Percentiles rank a stretch among this genome's conserved stretches.
phyloP scores from a whole-genome alignment of 257 asterid species.

The Henckelia pumila region DNA sequence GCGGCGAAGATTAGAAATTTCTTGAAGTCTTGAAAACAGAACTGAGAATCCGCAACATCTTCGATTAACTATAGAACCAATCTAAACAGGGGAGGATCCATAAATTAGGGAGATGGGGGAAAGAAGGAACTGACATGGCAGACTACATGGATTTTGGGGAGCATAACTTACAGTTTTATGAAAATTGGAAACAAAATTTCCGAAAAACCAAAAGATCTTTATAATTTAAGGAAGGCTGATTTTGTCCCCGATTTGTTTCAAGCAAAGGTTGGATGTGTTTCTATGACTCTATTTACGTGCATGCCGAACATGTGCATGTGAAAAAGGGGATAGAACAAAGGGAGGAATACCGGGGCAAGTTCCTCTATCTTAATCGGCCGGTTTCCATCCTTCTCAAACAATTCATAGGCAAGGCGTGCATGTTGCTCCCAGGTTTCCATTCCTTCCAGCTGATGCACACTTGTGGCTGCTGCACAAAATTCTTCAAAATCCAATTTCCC shows the following conservation, averaged over 20 bases:
- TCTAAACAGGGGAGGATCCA: neutral
- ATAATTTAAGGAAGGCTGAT: neutral
- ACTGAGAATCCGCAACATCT: neutral
- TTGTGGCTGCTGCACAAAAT: conserved; percentile 80
- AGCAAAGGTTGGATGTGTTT: neutral
- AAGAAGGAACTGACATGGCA: neutral
- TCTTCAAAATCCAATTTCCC: conserved; percentile 85
- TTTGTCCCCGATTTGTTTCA: neutral
- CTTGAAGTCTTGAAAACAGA: neutral
- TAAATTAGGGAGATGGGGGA: conserved; percentile 15
- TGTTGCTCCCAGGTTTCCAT: conserved; percentile 90
- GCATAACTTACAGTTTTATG: neutral
- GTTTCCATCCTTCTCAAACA: conserved; percentile 89
- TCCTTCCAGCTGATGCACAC: conserved; percentile 91
- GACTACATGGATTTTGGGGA: neutral
- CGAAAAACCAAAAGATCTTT: neutral
- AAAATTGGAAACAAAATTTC: neutral
- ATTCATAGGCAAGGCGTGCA: conserved; percentile 86
- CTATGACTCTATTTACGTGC: neutral
- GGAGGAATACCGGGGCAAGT: conserved; percentile 78
- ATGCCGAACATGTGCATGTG: neutral
- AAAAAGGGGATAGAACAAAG: conserved; percentile 1
- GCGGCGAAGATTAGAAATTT: conserved; percentile 4
- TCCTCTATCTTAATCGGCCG: conserved; percentile 90
- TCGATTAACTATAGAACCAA: neutral